These are phyloP conservation scores for Tetrahymena elliotti DNA, from an alignment of 73 alveolate species.

Conservation along the genomic window DNA sequence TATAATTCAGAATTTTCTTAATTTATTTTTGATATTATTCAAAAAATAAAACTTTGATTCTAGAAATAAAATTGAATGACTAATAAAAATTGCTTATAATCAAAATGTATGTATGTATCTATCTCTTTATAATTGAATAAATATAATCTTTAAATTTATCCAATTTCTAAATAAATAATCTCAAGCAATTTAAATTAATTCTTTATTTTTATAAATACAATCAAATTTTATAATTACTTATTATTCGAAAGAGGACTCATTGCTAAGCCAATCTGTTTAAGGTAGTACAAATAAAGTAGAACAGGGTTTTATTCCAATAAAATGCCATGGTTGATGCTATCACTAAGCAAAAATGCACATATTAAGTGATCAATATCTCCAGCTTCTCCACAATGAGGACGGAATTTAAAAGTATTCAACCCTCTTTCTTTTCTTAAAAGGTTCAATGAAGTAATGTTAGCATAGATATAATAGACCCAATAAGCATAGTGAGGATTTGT, in stretches of 20 bases:
- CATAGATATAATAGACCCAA: slow-evolving; percentile 60
- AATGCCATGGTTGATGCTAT: slow-evolving; percentile 55
- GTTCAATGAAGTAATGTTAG: slow-evolving; percentile 48
- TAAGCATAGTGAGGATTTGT: slow-evolving; percentile 59
- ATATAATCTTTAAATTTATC: not conserved
- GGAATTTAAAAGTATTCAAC: slow-evolving; percentile 35
- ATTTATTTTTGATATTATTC: not conserved
- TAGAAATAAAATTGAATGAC: not conserved
- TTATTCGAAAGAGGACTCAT: slow-evolving; percentile 74
- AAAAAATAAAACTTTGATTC: not conserved
- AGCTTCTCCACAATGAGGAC: slow-evolving; percentile 84
- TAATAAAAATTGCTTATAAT: not conserved
- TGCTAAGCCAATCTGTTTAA: slow-evolving; percentile 65
- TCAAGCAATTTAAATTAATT: not conserved
- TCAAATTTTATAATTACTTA: not conserved
- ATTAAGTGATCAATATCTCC: slow-evolving; percentile 64
- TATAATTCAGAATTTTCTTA: not conserved
- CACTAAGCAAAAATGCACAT: slow-evolving; percentile 46
- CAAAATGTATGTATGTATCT: too few relatives aligned
- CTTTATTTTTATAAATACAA: not conserved
- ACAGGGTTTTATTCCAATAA: slow-evolving; percentile 48
- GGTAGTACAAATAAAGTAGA: slow-evolving; percentile 51
- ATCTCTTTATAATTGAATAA: not conserved
- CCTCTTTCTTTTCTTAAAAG: slow-evolving; percentile 52
- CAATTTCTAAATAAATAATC: too few relatives aligned